Evolutionary conservation across 2,329 filamentous ascomycete genomes (phyloP), one percentile per base, ranked within the genome.

Genomic region (Fusarium brevicatenulatum): DNA sequence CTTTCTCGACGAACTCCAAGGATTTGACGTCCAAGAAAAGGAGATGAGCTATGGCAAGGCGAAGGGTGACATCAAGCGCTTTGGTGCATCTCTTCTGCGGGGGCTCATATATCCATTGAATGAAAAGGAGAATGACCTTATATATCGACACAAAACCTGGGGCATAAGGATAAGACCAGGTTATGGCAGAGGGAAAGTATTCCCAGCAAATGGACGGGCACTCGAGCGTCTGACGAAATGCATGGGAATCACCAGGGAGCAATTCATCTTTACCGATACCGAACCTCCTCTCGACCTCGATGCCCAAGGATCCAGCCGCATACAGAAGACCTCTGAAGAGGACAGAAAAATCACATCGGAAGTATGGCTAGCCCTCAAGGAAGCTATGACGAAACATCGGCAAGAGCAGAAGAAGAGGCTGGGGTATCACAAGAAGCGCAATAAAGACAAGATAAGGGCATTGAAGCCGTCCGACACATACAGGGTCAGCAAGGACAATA

Each of bases 1-100:
- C 12, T 68, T 77, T 46, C 68, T 78, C 10, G 73, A 78, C 16
- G 65, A 78, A 62, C 52, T 65, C 21, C 76, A 78, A 49, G 69
- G 67, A 11, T 73, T 68, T 43, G 28, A 32, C 16, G 7, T 43
- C 34, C 13, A 56, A 62, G 9, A 43, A 63, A 37, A 39, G 25
- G 50, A 54, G 23, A 54, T 39, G 50, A 70, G 46, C 9, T 36
- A 58, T 4, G 75, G 75, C 4, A 49, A 70, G 47, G 76, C 71
- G 46, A 69, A 60, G 37, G 69, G 74, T 1, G 76, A 78, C 42
- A 53, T 78, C 18, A 78, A 75, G 58, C 75, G 76, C 10, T 63
- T 78, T n/a, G 75, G 74, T 8, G 66, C 76, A 19, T 78, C 71
- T 13, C 47, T 78, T 18, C 42, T 78, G 23, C 23, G 47, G 30